These are phyloP conservation scores for Fusarium sp. DNA, from an alignment of 2,329 filamentous ascomycete genomes.

Conservation along the genomic window DNA sequence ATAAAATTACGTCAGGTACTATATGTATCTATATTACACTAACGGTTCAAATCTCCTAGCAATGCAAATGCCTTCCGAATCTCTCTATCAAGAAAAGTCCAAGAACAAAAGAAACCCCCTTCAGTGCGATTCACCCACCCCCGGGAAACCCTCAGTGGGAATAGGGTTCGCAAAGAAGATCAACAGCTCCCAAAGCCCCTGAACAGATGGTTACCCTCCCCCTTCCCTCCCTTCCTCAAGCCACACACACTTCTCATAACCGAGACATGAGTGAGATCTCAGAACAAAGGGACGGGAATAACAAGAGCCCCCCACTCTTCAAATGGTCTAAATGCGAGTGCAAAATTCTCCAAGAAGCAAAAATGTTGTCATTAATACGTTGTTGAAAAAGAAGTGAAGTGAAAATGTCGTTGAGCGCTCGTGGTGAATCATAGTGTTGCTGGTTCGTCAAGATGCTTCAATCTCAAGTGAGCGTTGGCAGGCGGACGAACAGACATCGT, in stretches of 20 bases:
- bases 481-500: slow-evolving; percentile 13
- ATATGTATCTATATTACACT: slow-evolving; percentile 44
- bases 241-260: not conserved
- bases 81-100: slow-evolving; percentile 25
- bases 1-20: slow-evolving; percentile 42
- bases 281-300: not conserved
- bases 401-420: slow-evolving; percentile 36
- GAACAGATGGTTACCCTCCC: slow-evolving; percentile 15
- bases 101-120: slow-evolving; percentile 39
- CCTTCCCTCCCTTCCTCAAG: not conserved
- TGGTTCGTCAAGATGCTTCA: slow-evolving; percentile 2
- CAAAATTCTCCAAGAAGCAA: slow-evolving; percentile 24
- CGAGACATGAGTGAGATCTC: not conserved
- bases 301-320: slow-evolving; percentile 2
- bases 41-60: slow-evolving; percentile 44
- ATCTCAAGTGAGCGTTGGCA: not conserved
- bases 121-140: slow-evolving; percentile 18
- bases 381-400: slow-evolving; percentile 31
- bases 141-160: slow-evolving; percentile 13
- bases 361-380: slow-evolving; percentile 42
- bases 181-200: slow-evolving; percentile 23
- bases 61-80: slow-evolving; percentile 40
- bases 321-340: slow-evolving; percentile 35
- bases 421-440: slow-evolving; percentile 26
- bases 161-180: slow-evolving; percentile 21